Base-by-base conservation (phyloP, 2,329 filamentous ascomycete genomes). In the Ciborinia camelliae region DNA sequence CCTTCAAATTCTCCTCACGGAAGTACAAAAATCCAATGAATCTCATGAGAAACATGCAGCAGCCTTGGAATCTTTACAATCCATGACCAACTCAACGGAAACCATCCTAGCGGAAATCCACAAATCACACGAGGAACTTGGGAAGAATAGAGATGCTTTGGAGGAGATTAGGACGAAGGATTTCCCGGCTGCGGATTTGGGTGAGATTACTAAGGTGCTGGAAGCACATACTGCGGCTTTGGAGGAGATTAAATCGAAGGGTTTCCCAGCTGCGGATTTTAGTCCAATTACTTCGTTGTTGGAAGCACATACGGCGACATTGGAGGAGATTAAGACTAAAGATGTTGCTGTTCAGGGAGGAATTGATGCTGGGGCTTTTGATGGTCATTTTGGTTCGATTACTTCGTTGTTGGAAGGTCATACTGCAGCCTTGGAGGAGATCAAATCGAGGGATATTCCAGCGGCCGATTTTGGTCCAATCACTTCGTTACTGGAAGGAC, bases 11-110 rank as follows among this genome's bases (percentile, higher is more conserved):
- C 47, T 72, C 20, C 62, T 66, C 53, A 35, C 61, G 5, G 65
- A 71, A 41, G 66, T 73, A 15, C 55, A 59, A 14, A 59, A 47
- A 37, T 59, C 55, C 4, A 59, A 59, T 4, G 55, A 59, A n/a
- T 14, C 18, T 65, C 68, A n/a, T 59, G 73, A 28, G 71, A 73
- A 64, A 65, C 47, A 71, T 63, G 39, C 66, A 35, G 23, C 57
- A 53, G 63, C 67, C 12, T 43, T 70, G 15, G 66, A 66, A 43
- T 43, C 35, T 2, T n/a, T n/a, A n/a, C n/a, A n/a, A n/a, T n/a
- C n/a, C n/a, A n/a, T n/a, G n/a, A n/a, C n/a, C n/a, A n/a, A n/a
- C n/a, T n/a, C n/a, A n/a, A n/a, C n/a, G n/a, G n/a, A n/a, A n/a
- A n/a, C n/a, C n/a, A n/a, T 68, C 15, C 30, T 68, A 5, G 55